Base-by-base conservation (phyloP, 148 eudicot genomes). In the Dianthus caryophyllus region DNA sequence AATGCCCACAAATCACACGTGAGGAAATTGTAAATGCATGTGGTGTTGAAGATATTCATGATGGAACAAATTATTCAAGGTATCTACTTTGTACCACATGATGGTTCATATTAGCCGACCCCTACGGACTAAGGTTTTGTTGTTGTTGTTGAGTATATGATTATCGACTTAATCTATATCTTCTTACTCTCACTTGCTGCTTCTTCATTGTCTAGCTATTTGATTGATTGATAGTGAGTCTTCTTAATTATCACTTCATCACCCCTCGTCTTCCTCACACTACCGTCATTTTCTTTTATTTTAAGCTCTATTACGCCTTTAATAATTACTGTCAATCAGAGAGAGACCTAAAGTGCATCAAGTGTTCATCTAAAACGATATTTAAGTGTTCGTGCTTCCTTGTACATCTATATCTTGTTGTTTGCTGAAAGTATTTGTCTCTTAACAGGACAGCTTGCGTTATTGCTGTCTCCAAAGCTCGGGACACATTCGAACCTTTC, bases 1-100 rank as follows among this genome's bases (percentile, higher is more conserved):
- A 94, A 88, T 90, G 98, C 73, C 98, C 98, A 69, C 92, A 89
- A 67, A 90, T 94, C 55, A 86, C 98, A 39, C 94, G 98, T 66
- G 98, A 94, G 81, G 98, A 94, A 83, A 94, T 94, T 33, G 96
- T 94, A 57, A 94, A 94, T 85, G 98, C 98, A 43, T 94, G 98
- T 82, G 98, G 98, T 75, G 98, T 94, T 39, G 98, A 94, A 80
- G 98, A 94, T 80, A 88, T 94, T 73, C 98, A 94, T 67, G 98
- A 94, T 80, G 98, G 98, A 59, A 94, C 98, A 64, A 94, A 94
- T 72, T 94, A 94, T 80, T 94, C 98, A 6, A 87, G 98, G 98
- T 93, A 38, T 68, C 51, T 70, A 25, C 33, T 71, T 31, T 36
- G 58, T 55, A 41, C 14, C 18, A 17, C 58, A 25, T 11, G 31